Evolutionary conservation across 306 rosid species (phyloP), one percentile per base, ranked within the genome.

Genomic region (Benincasa hispida): DNA sequence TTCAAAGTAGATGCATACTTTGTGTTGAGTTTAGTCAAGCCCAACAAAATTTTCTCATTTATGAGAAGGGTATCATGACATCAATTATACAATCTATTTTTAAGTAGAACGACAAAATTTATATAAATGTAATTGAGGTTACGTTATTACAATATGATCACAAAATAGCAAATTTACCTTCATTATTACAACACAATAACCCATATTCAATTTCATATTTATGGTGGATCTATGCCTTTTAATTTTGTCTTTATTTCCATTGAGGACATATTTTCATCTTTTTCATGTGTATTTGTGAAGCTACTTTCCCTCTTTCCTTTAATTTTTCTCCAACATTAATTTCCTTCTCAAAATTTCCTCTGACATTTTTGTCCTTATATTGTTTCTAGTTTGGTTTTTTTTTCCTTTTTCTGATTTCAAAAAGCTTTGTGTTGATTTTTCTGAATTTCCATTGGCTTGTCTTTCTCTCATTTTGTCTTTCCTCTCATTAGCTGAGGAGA

Each of bases 401-500:
- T 62, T 32, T 42, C 3, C 3, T 45, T 2, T 3, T 63, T 63
- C 25, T 34, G 21, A 30, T 62, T 32, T 34, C 45, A 62, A 28
- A 15, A 61, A 61, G 68, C 5, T 3, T 14, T 28, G 45, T 65
- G 51, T n/a, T 65, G 14, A 34, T 35, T 66, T 34, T 19, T 34
- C 51, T 67, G 30, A n/a, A 25, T 67, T 67, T 67, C 53, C 51
- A 37, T 67, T 39, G 74, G 6, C 12, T 67, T 67, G 54, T 67
- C 74, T 67, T 37, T 67, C 74, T 32, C 70, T 32, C 69, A 62
- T 11, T 62, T 67, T 67, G 54, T 67, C 74, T 67, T 37, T 67
- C 74, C 25, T 39, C 74, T 67, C 53, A 67, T 67, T n/a, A 19
- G 51, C 32, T 21, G 15, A 37, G 18, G 19, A 41, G 32, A 41